phyloP scores from a whole-genome alignment of 2,329 filamentous ascomycete genomes.

The Fusarium robinianum region DNA sequence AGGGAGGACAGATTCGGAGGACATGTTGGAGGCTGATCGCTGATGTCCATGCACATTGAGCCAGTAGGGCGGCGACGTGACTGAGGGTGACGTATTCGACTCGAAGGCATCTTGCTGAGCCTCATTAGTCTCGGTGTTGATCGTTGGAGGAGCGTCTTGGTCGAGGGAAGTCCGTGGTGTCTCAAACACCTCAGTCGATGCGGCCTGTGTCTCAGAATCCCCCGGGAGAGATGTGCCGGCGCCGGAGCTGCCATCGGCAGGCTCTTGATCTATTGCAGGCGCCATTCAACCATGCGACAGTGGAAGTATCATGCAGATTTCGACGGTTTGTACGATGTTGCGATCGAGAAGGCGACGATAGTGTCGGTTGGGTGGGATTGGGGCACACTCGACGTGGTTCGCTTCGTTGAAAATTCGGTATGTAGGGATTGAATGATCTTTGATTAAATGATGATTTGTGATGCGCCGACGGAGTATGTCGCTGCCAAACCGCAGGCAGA shows the following conservation, averaged over 20 bases:
- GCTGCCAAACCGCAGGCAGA: too few relatives aligned
- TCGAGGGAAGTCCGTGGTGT: slow-evolving; percentile 37
- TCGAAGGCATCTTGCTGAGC: slow-evolving; percentile 27
- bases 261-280: slow-evolving; percentile 38
- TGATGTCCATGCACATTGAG: slow-evolving; percentile 42
- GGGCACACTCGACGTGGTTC: too few relatives aligned
- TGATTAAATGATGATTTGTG: too few relatives aligned
- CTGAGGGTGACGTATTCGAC: slow-evolving; percentile 35
- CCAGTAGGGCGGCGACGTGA: slow-evolving; percentile 53
- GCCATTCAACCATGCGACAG: slow-evolving; percentile 42
- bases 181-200: slow-evolving; percentile 31
- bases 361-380: neutral
- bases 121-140: slow-evolving; percentile 15
- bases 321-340: slow-evolving; percentile 1
- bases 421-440: slow-evolving; percentile 11
- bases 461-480: too few relatives aligned
- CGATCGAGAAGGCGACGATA: slow-evolving; percentile 2
- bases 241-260: slow-evolving; percentile 28
- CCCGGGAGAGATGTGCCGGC: slow-evolving; percentile 22
- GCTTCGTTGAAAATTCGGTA: too few relatives aligned
- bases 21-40: slow-evolving; percentile 50
- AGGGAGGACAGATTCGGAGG: slow-evolving; percentile 54
- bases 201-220: slow-evolving; percentile 25
- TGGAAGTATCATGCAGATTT: slow-evolving; percentile 14
- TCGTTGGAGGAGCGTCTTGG: slow-evolving; percentile 13